Evolutionary conservation across 371 early-diverging fungal species (phyloP), one percentile per base, ranked within the genome.

Genomic region (Saksenaea vasiformis): DNA sequence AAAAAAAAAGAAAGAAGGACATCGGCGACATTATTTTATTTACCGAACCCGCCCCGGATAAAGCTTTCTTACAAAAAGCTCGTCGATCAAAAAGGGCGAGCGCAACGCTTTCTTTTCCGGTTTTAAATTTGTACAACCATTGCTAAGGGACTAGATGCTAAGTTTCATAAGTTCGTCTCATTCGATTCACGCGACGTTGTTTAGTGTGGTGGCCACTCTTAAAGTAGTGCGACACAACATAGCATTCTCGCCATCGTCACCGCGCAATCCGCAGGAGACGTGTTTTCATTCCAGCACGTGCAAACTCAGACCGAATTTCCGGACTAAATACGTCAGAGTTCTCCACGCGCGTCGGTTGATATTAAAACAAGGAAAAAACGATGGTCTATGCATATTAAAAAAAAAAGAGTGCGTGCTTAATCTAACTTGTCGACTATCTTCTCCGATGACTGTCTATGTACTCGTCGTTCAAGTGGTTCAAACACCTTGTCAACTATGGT

Each of bases 401-500:
- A 37, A 37, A 37, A 37, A 37, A 37, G 37, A 37, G n/a, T 1
- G 1, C 11, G 39, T 5, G 11, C 15, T 39, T 39, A 41, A 5
- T 47, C 51, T 10, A 47, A 19, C 11, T 47, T 47, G 2, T 22
- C 51, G n/a, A 47, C 22, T 4, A 10, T 17, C 22, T 22, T 10
- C 10, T 26, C 19, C 22, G n/a, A 9, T 22, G 22, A 22, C 10
- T n/a, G 3, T 47, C 22, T n/a, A 1, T 10, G 0, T 0, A 47
- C 51, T 47, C 51, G 51, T 22, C 73, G 65, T 44, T 76, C 78
- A 56, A 81, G 57, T n/a, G 77, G 79, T 55, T 82, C 83, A 71
- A 93, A 91, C 10, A 80, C 76, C 36, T 74, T 78, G 60, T 90
- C 91, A 8, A 90, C 80, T 14, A 80, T 74, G n/a, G 77, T 72